These are phyloP conservation scores for Diversispora epigaea DNA, from an alignment of 192 early-diverging fungal genomes.

Conservation along the genomic window DNA sequence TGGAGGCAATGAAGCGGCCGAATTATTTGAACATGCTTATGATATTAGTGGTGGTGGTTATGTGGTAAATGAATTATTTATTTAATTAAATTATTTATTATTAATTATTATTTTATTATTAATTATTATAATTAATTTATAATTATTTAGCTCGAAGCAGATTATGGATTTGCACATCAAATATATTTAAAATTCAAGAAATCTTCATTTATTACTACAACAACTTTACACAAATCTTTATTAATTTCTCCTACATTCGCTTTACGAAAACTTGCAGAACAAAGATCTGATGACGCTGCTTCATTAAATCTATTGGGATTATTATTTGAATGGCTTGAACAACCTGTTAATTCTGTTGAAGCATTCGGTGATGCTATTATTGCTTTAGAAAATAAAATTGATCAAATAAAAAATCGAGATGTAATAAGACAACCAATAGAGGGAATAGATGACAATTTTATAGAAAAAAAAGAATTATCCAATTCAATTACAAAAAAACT, in stretches of 20 bases:
- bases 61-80: slow-evolving; percentile 40
- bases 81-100: neutral
- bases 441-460: no score
- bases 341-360: slow-evolving; percentile 64
- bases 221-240: slow-evolving; percentile 26
- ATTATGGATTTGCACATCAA: slow-evolving; percentile 63
- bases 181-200: slow-evolving; percentile 35
- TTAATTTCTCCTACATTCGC: slow-evolving; percentile 58
- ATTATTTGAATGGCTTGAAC: slow-evolving; percentile 70
- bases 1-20: slow-evolving; percentile 55
- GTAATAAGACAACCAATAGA: slow-evolving; percentile 1
- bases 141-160: slow-evolving; percentile 50
- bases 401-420: neutral
- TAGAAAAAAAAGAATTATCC: slow-evolving; percentile 27
- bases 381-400: slow-evolving; percentile 33
- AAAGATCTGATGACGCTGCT: slow-evolving; percentile 52
- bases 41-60: slow-evolving; percentile 56
- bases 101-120: neutral
- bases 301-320: slow-evolving; percentile 73
- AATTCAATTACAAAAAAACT: slow-evolving; percentile 30
- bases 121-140: neutral
- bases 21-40: slow-evolving; percentile 78
- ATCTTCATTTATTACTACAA: neutral
- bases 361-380: slow-evolving; percentile 58
- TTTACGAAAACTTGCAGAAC: slow-evolving; percentile 66